phyloP scores from a whole-genome alignment of 1,139 yeast genomes.

The Scheffersomyces segobiensis region DNA sequence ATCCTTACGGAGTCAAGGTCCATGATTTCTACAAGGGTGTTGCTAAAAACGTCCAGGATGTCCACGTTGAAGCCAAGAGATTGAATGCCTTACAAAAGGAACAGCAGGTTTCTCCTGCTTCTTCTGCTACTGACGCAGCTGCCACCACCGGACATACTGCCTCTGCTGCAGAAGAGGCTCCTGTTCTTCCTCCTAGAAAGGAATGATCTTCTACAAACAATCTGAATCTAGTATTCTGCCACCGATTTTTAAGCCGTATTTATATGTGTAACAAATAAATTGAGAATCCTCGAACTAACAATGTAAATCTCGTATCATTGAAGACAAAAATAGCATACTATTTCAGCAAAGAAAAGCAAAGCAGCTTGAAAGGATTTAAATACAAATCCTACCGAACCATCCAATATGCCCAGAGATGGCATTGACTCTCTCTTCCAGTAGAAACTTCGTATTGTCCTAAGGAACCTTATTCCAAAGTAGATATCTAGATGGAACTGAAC shows the following conservation, averaged over 20 bases:
- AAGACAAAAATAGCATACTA: background rate
- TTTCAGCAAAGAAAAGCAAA: no score
- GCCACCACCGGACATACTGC: background rate
- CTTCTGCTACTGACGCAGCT: background rate
- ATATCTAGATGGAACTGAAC: background rate
- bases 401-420: background rate
- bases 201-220: background rate
- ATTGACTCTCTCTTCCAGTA: background rate
- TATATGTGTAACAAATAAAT: background rate
- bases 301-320: background rate
- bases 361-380: background rate
- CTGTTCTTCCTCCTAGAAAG: background rate
- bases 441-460: no score
- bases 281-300: background rate
- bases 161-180: background rate
- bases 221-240: background rate
- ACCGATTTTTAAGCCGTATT: background rate
- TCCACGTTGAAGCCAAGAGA: constrained; percentile 73
- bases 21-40: constrained; percentile 53
- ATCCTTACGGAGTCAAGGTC: constrained; percentile 51
- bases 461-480: background rate
- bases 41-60: constrained; percentile 58
- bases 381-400: background rate
- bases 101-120: constrained; percentile 6
- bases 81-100: constrained; percentile 59